Evolutionary conservation across 1,284 basidiomycete genomes (phyloP).

Genomic region (Microbotryum silenes-acaulis): DNA sequence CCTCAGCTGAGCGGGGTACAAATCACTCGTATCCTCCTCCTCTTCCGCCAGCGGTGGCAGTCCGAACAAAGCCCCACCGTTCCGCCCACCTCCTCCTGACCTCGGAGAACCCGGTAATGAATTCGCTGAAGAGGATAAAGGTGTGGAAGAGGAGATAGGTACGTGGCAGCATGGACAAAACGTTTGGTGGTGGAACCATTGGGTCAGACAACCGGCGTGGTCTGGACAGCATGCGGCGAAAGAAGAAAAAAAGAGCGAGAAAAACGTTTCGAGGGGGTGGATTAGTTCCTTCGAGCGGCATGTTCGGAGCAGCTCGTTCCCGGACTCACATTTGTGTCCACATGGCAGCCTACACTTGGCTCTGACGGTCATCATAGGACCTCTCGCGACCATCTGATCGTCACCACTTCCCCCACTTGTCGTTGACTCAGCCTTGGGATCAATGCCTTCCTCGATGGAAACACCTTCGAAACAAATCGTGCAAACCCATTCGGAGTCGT

Average conservation of each 20-base stretch:
- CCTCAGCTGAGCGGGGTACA: too few species aligned
- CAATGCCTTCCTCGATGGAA: background rate
- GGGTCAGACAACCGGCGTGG: slow-evolving; percentile 11
- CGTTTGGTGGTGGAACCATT: slow-evolving; percentile 10
- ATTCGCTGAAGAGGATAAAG: too few species aligned
- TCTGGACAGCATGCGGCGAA: background rate
- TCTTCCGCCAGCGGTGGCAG: too few species aligned
- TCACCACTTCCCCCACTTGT: background rate
- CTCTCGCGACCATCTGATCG: background rate
- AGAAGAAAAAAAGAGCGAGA: too few species aligned
- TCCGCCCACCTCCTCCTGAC: too few species aligned
- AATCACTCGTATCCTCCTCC: too few species aligned
- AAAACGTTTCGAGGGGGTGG: background rate
- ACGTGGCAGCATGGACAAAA: slow-evolving; percentile 11
- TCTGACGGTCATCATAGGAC: background rate
- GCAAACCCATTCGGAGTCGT: slow-evolving; percentile 7
- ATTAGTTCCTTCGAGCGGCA: background rate
- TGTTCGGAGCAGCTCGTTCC: background rate
- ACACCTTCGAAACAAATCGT: slow-evolving; percentile 13
- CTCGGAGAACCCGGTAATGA: too few species aligned
- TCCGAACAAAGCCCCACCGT: too few species aligned
- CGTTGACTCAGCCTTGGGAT: background rate
- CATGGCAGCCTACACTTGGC: slow-evolving; percentile 8
- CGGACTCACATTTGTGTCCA: slow-evolving; percentile 4
- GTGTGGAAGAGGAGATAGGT: background rate